Conservation (phyloP, 495 filamentous ascomycete species). For the Penicillium riverlandense region DNA sequence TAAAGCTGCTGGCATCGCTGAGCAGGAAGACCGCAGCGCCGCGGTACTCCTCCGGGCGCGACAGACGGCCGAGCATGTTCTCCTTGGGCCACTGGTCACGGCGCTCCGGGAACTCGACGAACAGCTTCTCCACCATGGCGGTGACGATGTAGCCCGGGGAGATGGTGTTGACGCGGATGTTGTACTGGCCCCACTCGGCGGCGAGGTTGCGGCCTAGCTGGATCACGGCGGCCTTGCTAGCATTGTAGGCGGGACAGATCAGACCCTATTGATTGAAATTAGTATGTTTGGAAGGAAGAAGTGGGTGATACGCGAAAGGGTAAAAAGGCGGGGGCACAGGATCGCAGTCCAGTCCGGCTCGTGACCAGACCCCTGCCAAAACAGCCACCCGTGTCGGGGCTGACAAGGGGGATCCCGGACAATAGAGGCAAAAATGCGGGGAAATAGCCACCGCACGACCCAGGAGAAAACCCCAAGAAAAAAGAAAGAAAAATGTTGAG, state of each 20-base stretch:
- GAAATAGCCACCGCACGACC: background rate
- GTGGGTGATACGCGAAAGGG: too few species aligned
- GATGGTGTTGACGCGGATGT: slow-evolving; percentile 91
- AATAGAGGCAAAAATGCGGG: background rate
- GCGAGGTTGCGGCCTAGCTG: slow-evolving; percentile 85
- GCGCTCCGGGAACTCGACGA: slow-evolving; percentile 68
- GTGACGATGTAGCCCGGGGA: slow-evolving; percentile 94
- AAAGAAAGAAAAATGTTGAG: slow-evolving; percentile 4
- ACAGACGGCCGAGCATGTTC: slow-evolving; percentile 83
- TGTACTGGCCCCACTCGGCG: slow-evolving; percentile 75
- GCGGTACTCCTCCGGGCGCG: slow-evolving; percentile 72
- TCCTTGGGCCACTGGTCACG: slow-evolving; percentile 71
- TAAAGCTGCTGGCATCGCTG: slow-evolving; percentile 80
- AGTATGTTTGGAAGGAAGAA: too few species aligned
- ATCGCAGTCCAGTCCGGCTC: too few species aligned
- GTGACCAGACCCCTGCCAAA: too few species aligned
- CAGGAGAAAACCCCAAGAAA: too few species aligned
- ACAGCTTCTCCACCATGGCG: slow-evolving; percentile 78
- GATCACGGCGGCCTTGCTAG: slow-evolving; percentile 80
- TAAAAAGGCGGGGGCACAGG: too few species aligned
- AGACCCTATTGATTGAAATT: slow-evolving; percentile 41
- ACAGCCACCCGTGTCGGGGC: too few species aligned
- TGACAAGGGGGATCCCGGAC: too few species aligned
- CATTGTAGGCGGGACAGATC: slow-evolving; percentile 79
- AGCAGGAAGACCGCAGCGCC: slow-evolving; percentile 79